Evolutionary conservation across 2,329 filamentous ascomycete genomes (phyloP).

Genomic region (Fusarium sp.): DNA sequence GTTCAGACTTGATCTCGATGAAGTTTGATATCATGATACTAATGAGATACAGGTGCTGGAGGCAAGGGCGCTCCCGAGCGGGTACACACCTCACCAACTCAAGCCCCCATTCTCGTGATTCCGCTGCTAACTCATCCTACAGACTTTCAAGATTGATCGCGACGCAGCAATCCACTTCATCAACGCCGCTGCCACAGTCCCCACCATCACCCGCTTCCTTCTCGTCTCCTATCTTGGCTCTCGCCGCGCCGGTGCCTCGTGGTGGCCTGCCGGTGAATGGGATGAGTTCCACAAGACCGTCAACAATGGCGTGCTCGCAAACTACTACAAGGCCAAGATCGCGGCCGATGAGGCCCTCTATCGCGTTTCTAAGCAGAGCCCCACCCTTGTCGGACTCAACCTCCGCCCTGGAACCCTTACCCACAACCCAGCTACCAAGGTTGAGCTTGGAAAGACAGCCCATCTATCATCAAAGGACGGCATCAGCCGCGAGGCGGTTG

Average conservation of each 20-base stretch:
- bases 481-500: conserved; percentile 69
- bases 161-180: conserved; percentile 74
- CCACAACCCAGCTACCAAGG: conserved; percentile 60
- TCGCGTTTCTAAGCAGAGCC: conserved; percentile 56
- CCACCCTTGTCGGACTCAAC: conserved; percentile 61
- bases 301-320: conserved; percentile 56
- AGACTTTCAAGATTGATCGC: conserved; percentile 70
- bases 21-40: not conserved
- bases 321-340: conserved; percentile 72
- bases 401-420: conserved; percentile 66
- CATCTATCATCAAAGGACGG: conserved; percentile 47
- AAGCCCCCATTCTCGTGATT: not conserved
- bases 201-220: conserved; percentile 70
- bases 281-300: conserved; percentile 56
- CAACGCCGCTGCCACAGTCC: conserved; percentile 66
- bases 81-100: conserved; percentile 44
- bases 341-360: conserved; percentile 70
- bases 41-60: conserved; percentile 60
- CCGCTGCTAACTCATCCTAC: conserved; percentile 25
- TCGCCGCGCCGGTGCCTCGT: conserved; percentile 63
- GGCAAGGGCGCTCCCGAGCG: conserved; percentile 68
- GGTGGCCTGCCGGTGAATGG: conserved; percentile 67
- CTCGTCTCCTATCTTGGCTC: conserved; percentile 72
- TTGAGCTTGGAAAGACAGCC: conserved; percentile 61
- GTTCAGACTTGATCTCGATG: conserved; percentile 24